Evolutionary conservation across 371 early-diverging fungal species (phyloP).

Genomic region (Circinella umbellata): DNA sequence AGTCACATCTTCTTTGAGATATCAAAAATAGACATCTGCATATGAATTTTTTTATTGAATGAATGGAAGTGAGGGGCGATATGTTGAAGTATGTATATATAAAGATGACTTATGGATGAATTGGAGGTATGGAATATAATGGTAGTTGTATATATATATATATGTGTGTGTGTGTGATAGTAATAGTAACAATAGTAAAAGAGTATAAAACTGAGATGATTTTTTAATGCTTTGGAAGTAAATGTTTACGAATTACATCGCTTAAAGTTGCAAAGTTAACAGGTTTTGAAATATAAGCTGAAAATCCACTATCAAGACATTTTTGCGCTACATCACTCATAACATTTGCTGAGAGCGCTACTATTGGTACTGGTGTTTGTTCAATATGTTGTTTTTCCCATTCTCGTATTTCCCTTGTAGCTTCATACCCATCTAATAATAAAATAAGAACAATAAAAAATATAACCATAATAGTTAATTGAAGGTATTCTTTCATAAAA

Average conservation of each 20-base stretch:
- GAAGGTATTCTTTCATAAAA: too few relatives aligned
- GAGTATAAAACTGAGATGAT: too few relatives aligned
- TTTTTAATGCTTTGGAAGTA: conserved; percentile 16
- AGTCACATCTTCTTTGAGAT: too few relatives aligned
- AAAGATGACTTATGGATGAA: too few relatives aligned
- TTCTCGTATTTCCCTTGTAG: conserved; percentile 61
- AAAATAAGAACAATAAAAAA: too few relatives aligned
- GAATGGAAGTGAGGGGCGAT: neutral
- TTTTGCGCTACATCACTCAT: conserved; percentile 66
- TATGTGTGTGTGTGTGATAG: too few relatives aligned
- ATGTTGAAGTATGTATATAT: too few relatives aligned
- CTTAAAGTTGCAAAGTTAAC: conserved; percentile 68
- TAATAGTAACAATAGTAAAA: too few relatives aligned
- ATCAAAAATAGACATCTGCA: too few relatives aligned
- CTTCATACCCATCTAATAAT: conserved; percentile 61
- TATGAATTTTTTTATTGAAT: neutral
- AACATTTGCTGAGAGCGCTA: conserved; percentile 70
- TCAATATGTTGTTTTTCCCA: conserved; percentile 54
- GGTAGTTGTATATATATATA: too few relatives aligned
- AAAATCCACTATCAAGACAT: conserved; percentile 61
- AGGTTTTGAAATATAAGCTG: conserved; percentile 67
- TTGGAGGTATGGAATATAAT: too few relatives aligned
- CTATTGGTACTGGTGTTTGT: conserved; percentile 57
- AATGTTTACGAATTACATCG: conserved; percentile 59
- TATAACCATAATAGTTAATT: too few relatives aligned